phyloP scores from a whole-genome alignment of 371 early-diverging fungal species.

The Lichtheimia hyalospora region DNA sequence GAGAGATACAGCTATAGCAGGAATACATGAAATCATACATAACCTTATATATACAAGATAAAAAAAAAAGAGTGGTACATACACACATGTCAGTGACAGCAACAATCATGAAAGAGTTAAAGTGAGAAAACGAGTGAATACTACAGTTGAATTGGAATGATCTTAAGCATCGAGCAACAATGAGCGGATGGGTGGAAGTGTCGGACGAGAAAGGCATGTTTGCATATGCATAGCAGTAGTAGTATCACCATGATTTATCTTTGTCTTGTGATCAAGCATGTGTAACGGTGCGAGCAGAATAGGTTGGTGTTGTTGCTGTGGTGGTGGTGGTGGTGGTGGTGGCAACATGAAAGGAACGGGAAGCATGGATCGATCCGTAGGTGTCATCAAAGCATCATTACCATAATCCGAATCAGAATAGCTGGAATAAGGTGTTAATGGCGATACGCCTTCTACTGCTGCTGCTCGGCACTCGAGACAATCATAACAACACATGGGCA shows the following conservation, averaged over 20 bases:
- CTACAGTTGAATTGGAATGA: background rate
- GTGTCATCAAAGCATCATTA: too few relatives aligned
- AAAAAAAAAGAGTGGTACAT: background rate
- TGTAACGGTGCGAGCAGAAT: too few relatives aligned
- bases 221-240: too few relatives aligned
- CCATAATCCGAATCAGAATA: background rate
- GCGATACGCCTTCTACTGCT: slow-evolving; percentile 2
- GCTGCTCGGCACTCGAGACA: background rate
- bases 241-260: too few relatives aligned
- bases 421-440: background rate
- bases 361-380: too few relatives aligned
- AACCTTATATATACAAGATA: slow-evolving; percentile 2
- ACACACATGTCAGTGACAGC: background rate
- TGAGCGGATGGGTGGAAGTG: slow-evolving; percentile 21
- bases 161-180: slow-evolving; percentile 7
- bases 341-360: too few relatives aligned
- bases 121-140: background rate
- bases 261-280: too few relatives aligned
- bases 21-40: background rate
- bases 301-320: background rate
- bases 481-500: background rate
- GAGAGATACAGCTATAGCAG: slow-evolving; percentile 1
- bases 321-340: too few relatives aligned
- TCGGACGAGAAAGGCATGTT: slow-evolving; percentile 1
- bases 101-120: background rate